A percentile compares a stretch with the other conserved stretches of the same genome.
Conservation (phyloP, 2,329 filamentous ascomycete genomes). For the Ascosphaera apis region DNA sequence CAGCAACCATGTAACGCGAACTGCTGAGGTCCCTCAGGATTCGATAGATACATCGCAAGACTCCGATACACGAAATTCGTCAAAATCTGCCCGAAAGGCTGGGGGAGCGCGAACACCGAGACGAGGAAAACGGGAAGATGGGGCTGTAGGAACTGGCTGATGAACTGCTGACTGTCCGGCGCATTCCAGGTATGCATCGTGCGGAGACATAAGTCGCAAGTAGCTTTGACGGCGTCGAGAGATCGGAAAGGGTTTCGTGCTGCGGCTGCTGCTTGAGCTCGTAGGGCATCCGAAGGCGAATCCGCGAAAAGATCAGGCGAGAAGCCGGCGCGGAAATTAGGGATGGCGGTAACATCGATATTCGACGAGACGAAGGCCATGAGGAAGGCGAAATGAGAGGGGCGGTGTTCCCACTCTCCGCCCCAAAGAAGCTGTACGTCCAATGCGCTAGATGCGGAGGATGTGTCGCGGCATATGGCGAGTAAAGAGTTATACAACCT, state of each 20-base stretch:
- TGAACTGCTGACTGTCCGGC: constrained; percentile 32
- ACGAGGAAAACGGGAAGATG: constrained; percentile 27
- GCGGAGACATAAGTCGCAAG: constrained; percentile 39
- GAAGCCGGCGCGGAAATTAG: constrained; percentile 57
- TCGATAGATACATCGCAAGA: constrained; percentile 64
- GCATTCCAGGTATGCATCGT: constrained; percentile 33
- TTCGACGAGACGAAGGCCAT: constrained; percentile 61
- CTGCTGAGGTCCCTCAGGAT: constrained; percentile 53
- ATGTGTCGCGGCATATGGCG: constrained; percentile 39
- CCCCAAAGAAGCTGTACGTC: constrained; percentile 84
- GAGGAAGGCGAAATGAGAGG: constrained; percentile 85
- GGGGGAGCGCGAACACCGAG: constrained; percentile 24
- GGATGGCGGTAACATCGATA: constrained; percentile 66
- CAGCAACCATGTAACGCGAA: constrained; percentile 83
- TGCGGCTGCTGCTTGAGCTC: constrained; percentile 38
- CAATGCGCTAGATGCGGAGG: too few species aligned
- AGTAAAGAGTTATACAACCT: constrained; percentile 58
- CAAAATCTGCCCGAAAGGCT: constrained; percentile 26
- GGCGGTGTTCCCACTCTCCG: constrained; percentile 60
- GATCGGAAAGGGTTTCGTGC: constrained; percentile 75
- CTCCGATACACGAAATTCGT: constrained; percentile 25
- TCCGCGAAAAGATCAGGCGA: constrained; percentile 39
- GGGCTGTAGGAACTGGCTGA: constrained; percentile 35
- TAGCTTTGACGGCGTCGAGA: constrained; percentile 50
- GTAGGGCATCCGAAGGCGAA: constrained; percentile 35